Base-by-base conservation (phyloP, 1,284 basidiomycete species). In the Ustilago curta region DNA sequence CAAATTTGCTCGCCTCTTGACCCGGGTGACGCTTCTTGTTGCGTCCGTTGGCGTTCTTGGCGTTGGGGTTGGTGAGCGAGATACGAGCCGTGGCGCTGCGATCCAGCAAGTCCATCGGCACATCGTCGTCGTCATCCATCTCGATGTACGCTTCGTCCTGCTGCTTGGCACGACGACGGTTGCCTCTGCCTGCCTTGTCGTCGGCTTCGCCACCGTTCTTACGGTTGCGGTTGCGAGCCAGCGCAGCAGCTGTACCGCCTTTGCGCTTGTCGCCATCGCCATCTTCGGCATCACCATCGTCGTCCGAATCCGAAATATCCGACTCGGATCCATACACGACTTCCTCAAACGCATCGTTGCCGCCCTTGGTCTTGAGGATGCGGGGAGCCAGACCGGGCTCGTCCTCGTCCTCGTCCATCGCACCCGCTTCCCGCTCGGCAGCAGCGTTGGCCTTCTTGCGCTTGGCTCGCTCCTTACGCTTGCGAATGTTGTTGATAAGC, bases 81-180 rank as follows among this genome's bases (percentile, higher is more conserved):
- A 71, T 75, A 9, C 70, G 64, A 0, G 72, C 67, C 5, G 64
- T 70, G 31, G 81, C 78, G 27, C 65, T 63, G 45, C 95, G 92
- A 65, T 94, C 91, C 7, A 99, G 87, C 59, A 99, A 88, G 87
- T 99, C 96, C 90, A 97, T 93, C 1, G 97, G 96, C 77, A 95
- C 91, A 80, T 98, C 94, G 62, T 94, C 91, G 83, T 98, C 96
- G 74, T 93, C 87, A 21, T 74, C 71, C 56, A 69, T 69, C 40
- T 93, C 90, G 62, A 99, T 88, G 81, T 87, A 88, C 19, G 87
- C 84, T n/a, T 85, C 80, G 23, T 42, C 89, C 42, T 80, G 76
- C 37, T 82, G 74, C 68, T 76, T 73, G 48, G 58, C 54, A 11
- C 71, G 71, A 45, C 71, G 71, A 40, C 71, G 70, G 8, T 68